Conservation (phyloP, 1,284 basidiomycete species). For the Pyrrhoderma noxium region DNA sequence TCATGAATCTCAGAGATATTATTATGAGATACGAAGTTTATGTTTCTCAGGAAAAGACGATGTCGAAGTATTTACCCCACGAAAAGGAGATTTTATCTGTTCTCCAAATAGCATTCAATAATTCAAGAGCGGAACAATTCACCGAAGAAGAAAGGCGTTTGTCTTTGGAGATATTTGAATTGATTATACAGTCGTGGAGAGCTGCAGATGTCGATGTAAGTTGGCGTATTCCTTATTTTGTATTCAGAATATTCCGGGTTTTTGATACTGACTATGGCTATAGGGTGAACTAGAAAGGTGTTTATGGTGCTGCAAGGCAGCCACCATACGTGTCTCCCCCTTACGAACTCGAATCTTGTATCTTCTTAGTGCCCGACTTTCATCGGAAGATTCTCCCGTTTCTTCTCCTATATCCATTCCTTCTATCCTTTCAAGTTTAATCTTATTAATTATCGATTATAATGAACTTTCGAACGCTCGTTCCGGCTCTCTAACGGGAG, state of each 20-base stretch:
- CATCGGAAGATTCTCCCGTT: constrained; percentile 36
- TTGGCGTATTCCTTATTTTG: constrained; percentile 4
- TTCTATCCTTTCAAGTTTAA: constrained; percentile 44
- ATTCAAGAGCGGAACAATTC: constrained; percentile 23
- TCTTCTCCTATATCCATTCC: constrained; percentile 43
- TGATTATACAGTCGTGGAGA: constrained; percentile 48
- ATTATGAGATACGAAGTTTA: constrained; percentile 37
- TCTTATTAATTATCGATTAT: constrained; percentile 31
- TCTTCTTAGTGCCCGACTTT: constrained; percentile 40
- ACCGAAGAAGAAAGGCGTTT: constrained; percentile 45
- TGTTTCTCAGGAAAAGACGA: constrained; percentile 24
- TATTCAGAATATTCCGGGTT: not conserved
- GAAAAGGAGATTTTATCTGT: constrained; percentile 53
- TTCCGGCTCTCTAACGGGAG: constrained; percentile 4
- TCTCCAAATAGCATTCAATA: constrained; percentile 47
- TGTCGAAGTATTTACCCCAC: constrained; percentile 36
- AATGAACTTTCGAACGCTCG: not conserved
- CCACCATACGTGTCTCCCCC: constrained; percentile 30
- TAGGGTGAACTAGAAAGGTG: constrained; percentile 51
- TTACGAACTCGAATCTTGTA: constrained; percentile 43
- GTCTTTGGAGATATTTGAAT: constrained; percentile 57
- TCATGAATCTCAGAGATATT: constrained; percentile 36
- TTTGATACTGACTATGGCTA: constrained; percentile 1
- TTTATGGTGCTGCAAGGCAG: constrained; percentile 62
- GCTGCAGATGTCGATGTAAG: constrained; percentile 42